Base-by-base conservation (phyloP, 1,284 basidiomycete species). In the Apiotrichum sp. region DNA sequence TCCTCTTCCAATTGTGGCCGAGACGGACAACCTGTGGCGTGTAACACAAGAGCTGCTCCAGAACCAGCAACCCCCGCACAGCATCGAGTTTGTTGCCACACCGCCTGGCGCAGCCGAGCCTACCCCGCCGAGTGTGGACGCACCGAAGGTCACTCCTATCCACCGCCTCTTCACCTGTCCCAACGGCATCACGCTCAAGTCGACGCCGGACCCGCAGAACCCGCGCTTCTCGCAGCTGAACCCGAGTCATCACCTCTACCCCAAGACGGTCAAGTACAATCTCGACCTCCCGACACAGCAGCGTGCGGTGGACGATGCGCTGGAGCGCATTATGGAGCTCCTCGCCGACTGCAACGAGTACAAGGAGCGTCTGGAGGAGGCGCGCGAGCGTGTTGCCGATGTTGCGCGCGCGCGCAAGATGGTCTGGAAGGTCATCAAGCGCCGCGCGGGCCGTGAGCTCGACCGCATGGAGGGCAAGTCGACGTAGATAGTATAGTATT, bases 281-380 rank as follows among this genome's bases (percentile, higher is more conserved):
- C 62, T 77, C 16, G 72, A 75, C 56, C 43, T 73, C 36, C 56
- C 64, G 4, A 70, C 65, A 35, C 75, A 77, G 58, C 68, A 68
- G 45, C 54, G 63, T 35, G 73, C 75, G 2, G 71, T 73, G 7
- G 73, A 75, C 55, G 73, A 74, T 50, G 74, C 75, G 4, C 53
- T 75, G 10, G 75, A 75, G 53, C 63, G 73, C 44, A 69, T 77
- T 33, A 58, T 65, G 53, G 79, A 80, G 59, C 65, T 81, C 38
- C 67, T 77, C 10, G 74, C 75, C 22, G 80, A 81, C 62, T 78
- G 77, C 47, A 68, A 73, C 16, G 80, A 80, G 67, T 81, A 80
- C 63, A 77, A 78, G 53, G 77, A 78, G 53, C 67, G 79, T 11
- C 64, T 81, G 29, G 78, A 80, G 49, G 80, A 81, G 67, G 76